Base-by-base conservation (phyloP, 1,284 basidiomycete genomes). In the Apiotrichum mycotoxinovorans region DNA sequence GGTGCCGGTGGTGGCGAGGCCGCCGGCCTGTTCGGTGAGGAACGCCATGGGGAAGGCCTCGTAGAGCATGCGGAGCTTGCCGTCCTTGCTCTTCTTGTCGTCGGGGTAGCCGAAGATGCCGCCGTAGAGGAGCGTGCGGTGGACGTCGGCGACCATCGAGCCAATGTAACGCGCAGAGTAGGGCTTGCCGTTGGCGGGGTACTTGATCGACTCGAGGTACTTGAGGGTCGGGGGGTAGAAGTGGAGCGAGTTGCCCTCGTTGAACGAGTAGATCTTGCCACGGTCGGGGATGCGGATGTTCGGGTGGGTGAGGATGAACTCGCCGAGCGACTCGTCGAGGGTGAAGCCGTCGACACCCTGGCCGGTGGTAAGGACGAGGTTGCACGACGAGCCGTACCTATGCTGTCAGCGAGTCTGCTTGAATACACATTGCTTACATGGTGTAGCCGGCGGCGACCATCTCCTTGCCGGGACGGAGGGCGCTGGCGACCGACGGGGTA, bases 31-130 rank as follows among this genome's bases (percentile, higher is more conserved):
- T 72, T 98, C 95, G 4, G 87, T 93, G 69, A 98, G 79, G 80
- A 89, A 94, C 3, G 94, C 90, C 95, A 98, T 98, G n/a, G 94
- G 95, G 84, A 98, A 98, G 7, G 91, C 95, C 80, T 98, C 96
- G 72, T 98, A 99, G 48, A 98, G 80, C 72, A 98, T 80, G 70
- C 96, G 84, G 67, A 98, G 82, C 80, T 99, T 99, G 57, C 95
- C 74, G 66, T 79, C 87, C 81, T 94, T 96, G 79, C 85, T 90
- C 84, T 98, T 98, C 83, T 92, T 97, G 80, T 98, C 96, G 70
- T 87, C 87, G 8, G 96, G 96, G 79, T 99, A 99, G 37, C 94
- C 92, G 71, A 99, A 99, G 73, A 99, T 98, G 50, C 96, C 96
- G 41, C 96, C 96, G 74, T 99, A 98, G 9, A 99, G 82, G 46